These are phyloP conservation scores for Podaxis mareebaensis DNA, from an alignment of 768 basidiomycete genomes.

Conservation along the genomic window DNA sequence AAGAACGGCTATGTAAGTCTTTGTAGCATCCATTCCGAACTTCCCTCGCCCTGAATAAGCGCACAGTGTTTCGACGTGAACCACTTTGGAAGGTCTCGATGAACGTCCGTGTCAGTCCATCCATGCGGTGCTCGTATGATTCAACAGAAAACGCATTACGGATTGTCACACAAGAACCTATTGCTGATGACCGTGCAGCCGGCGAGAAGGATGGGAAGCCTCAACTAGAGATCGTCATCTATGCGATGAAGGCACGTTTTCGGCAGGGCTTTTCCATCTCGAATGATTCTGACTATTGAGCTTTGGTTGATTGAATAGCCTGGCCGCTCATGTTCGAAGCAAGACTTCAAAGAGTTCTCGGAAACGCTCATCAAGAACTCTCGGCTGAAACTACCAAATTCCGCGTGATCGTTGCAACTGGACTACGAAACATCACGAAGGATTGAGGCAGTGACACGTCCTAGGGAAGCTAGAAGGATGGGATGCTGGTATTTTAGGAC, in stretches of 20 bases:
- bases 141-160: constrained; percentile 55
- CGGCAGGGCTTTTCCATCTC: background rate
- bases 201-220: constrained; percentile 9
- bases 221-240: constrained; percentile 49
- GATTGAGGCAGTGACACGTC: background rate
- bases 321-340: constrained; percentile 47
- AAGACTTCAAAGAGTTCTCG: constrained; percentile 57
- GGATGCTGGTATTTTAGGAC: background rate
- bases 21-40: constrained; percentile 3
- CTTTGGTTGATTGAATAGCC: constrained; percentile 32
- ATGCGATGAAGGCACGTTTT: constrained; percentile 60
- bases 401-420: background rate
- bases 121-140: constrained; percentile 61
- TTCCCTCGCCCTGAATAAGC: background rate
- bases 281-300: background rate
- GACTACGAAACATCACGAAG: background rate
- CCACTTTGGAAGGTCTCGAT: constrained; percentile 70
- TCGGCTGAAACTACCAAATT: constrained; percentile 30
- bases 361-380: constrained; percentile 41
- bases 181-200: constrained; percentile 23
- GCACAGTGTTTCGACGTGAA: constrained; percentile 67
- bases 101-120: constrained; percentile 57
- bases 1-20: constrained; percentile 52
- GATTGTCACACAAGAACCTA: constrained; percentile 52
- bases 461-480: background rate